phyloP scores from a whole-genome alignment of 2,329 filamentous ascomycete species.

The Davidsoniella australis region DNA sequence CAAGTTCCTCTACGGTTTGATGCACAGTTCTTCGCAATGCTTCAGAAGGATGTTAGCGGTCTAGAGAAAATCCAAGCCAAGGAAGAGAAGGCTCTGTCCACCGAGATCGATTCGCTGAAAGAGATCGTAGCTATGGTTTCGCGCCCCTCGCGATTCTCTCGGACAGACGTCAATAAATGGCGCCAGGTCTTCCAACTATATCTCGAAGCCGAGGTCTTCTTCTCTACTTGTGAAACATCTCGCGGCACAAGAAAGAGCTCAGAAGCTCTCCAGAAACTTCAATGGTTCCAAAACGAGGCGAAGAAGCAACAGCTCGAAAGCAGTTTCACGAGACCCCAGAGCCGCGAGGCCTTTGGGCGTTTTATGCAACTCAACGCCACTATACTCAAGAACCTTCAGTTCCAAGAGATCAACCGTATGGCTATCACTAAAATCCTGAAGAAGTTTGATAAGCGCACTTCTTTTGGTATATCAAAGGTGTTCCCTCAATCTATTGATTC shows the following conservation, averaged over 20 bases:
- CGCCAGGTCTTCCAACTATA: constrained; percentile 70
- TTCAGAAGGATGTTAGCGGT: constrained; percentile 53
- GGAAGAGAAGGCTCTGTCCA: constrained; percentile 46
- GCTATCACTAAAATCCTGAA: constrained; percentile 75
- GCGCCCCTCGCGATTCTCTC: constrained; percentile 43
- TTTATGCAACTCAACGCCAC: constrained; percentile 59
- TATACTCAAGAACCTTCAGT: constrained; percentile 64
- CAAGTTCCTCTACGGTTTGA: constrained; percentile 65
- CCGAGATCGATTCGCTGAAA: constrained; percentile 47
- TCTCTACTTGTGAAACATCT: constrained; percentile 56
- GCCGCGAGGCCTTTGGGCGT: constrained; percentile 42
- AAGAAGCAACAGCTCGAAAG: constrained; percentile 38
- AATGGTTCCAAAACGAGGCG: constrained; percentile 56
- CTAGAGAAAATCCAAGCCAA: constrained; percentile 50
- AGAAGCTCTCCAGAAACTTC: constrained; percentile 48
- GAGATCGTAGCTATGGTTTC: constrained; percentile 46
- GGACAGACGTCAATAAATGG: constrained; percentile 58
- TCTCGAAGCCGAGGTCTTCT: constrained; percentile 64
- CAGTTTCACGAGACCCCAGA: constrained; percentile 49
- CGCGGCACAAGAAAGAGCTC: constrained; percentile 49
- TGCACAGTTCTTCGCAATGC: constrained; percentile 59
- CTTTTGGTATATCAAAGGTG: constrained; percentile 46
- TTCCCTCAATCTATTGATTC: constrained; percentile 44
- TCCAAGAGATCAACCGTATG: constrained; percentile 66
- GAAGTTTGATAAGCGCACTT: constrained; percentile 79